phyloP scores from a whole-genome alignment of 2,329 filamentous ascomycete species.

The Onygena corvina region DNA sequence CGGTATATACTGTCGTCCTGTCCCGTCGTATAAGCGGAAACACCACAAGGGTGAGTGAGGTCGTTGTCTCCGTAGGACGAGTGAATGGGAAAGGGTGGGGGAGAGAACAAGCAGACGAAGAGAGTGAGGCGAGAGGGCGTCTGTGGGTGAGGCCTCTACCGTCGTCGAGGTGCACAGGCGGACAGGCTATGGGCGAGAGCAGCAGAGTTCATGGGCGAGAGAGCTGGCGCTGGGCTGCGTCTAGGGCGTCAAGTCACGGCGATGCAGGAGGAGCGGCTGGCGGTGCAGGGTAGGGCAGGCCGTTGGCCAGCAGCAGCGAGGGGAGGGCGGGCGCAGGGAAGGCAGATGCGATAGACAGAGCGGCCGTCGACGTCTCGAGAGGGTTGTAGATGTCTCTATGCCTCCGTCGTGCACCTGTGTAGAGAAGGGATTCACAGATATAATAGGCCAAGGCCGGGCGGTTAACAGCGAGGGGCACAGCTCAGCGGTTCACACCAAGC shows the following conservation, averaged over 20 bases:
- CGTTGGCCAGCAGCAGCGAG: background rate
- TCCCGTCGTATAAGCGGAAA: background rate
- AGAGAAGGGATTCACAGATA: too few relatives aligned
- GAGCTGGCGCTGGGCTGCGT: background rate
- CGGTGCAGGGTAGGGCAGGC: background rate
- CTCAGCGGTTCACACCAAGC: too few relatives aligned
- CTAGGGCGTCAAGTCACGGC: slow-evolving; percentile 1
- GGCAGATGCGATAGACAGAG: background rate
- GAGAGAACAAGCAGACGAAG: background rate
- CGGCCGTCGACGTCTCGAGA: too few relatives aligned
- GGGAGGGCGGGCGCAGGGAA: background rate
- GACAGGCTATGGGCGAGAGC: background rate
- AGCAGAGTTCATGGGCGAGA: background rate
- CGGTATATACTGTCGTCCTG: too few relatives aligned
- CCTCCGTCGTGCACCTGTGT: too few relatives aligned
- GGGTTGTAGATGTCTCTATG: too few relatives aligned
- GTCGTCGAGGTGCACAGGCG: background rate
- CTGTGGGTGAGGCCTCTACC: background rate
- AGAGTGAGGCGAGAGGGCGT: background rate
- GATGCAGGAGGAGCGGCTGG: slow-evolving; percentile 3
- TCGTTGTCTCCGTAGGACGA: background rate
- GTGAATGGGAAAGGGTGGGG: background rate
- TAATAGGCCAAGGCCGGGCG: too few relatives aligned
- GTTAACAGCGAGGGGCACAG: too few relatives aligned
- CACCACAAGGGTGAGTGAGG: background rate